Evolutionary conservation across 2,329 filamentous ascomycete species (phyloP).

Genomic region (Elsinoe ampelina): DNA sequence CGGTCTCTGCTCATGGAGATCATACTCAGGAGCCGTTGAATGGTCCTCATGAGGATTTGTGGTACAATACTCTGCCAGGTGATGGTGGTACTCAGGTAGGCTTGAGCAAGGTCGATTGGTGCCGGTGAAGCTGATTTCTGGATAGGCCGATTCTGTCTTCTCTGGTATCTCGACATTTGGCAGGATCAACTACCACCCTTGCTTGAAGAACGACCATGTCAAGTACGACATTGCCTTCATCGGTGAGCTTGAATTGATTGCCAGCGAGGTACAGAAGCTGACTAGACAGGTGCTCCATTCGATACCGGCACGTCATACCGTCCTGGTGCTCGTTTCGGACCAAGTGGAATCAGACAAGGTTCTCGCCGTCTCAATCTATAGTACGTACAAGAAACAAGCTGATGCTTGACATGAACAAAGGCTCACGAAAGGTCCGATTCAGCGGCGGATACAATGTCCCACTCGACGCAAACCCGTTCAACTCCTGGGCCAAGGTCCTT

Average conservation of each 20-base stretch:
- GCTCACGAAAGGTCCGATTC: constrained; percentile 43
- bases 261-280: not conserved
- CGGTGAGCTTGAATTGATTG: constrained; percentile 38
- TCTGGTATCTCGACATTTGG: constrained; percentile 83
- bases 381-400: constrained; percentile 45
- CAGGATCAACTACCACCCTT: constrained; percentile 66
- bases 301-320: constrained; percentile 81
- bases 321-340: constrained; percentile 74
- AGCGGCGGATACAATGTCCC: constrained; percentile 85
- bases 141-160: constrained; percentile 74
- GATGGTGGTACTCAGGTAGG: constrained; percentile 73
- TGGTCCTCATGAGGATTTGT: constrained; percentile 64
- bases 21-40: constrained; percentile 49
- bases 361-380: constrained; percentile 79
- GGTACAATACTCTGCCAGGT: constrained; percentile 75
- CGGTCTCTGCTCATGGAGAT: constrained; percentile 49
- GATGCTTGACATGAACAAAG: constrained; percentile 25
- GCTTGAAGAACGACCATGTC: constrained; percentile 58
- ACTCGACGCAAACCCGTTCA: constrained; percentile 68
- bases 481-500: constrained; percentile 68
- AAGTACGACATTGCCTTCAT: constrained; percentile 81
- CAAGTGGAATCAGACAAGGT: constrained; percentile 76
- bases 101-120: not conserved
- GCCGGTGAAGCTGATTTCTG: not conserved
- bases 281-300: constrained; percentile 59